These are phyloP conservation scores for Gryganskiella cystojenkinii DNA, from an alignment of 192 early-diverging fungal genomes.

Conservation along the genomic window DNA sequence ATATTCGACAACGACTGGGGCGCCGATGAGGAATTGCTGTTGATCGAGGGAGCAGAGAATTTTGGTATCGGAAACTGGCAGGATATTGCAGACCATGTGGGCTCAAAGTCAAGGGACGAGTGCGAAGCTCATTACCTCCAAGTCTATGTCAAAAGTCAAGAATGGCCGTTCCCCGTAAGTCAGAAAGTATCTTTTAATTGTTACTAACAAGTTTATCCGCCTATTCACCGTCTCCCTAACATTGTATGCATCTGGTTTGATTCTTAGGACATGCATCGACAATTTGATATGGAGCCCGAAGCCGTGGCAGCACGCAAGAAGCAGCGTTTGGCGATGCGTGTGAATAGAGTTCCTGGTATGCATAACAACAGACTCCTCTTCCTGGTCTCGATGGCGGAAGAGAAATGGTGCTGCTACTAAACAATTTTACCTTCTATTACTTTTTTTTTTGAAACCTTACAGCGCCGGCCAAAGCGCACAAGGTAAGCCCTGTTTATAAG, in stretches of 20 bases:
- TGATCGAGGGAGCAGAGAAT: slow-evolving; percentile 91
- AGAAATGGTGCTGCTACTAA: no score
- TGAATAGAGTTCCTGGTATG: slow-evolving; percentile 37
- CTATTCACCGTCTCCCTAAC: no score
- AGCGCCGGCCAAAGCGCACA: slow-evolving; percentile 46
- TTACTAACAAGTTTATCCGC: no score
- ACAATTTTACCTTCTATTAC: neutral
- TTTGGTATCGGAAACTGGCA: slow-evolving; percentile 99
- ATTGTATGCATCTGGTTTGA: no score
- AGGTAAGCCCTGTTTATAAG: neutral
- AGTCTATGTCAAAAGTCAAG: slow-evolving; percentile 78
- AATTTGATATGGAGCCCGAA: slow-evolving; percentile 71
- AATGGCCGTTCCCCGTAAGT: slow-evolving; percentile 88
- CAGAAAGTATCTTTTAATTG: no score
- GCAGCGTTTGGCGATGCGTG: slow-evolving; percentile 33
- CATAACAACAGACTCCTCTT: slow-evolving; percentile 31
- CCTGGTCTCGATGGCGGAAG: no score
- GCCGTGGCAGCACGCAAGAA: slow-evolving; percentile 51
- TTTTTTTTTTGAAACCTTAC: no score
- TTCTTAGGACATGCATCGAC: slow-evolving; percentile 71
- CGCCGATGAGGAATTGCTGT: slow-evolving; percentile 94
- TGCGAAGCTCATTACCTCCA: slow-evolving; percentile 91
- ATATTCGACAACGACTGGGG: slow-evolving; percentile 93
- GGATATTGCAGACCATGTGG: slow-evolving; percentile 92
- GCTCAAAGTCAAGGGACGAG: slow-evolving; percentile 89